Conservation (phyloP, 1,284 basidiomycete genomes). For the Pseudozyma flocculosa region DNA sequence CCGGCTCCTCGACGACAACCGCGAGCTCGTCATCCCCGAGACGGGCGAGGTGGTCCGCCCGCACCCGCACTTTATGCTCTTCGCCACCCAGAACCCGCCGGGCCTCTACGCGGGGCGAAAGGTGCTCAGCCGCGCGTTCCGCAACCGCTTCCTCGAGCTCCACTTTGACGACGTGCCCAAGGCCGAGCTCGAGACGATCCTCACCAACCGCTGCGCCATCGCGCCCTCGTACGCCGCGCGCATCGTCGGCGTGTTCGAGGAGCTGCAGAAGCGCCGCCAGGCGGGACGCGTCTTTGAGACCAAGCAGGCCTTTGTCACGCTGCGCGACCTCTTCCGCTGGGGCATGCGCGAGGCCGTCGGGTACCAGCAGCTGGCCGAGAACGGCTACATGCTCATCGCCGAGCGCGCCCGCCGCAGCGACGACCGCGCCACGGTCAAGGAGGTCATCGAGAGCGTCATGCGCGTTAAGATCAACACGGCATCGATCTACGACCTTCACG, state of each 20-base stretch:
- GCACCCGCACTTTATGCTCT: slow-evolving; percentile 95
- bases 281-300: slow-evolving; percentile 92
- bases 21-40: slow-evolving; percentile 92
- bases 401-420: slow-evolving; percentile 82
- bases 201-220: slow-evolving; percentile 52
- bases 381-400: slow-evolving; percentile 96
- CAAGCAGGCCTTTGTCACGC: slow-evolving; percentile 92
- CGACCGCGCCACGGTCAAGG: slow-evolving; percentile 85
- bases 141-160: slow-evolving; percentile 97
- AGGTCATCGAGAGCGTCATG: slow-evolving; percentile 87
- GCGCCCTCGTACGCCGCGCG: slow-evolving; percentile 71
- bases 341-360: slow-evolving; percentile 79
- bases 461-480: slow-evolving; percentile 74
- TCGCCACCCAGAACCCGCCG: slow-evolving; percentile 97
- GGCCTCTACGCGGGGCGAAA: slow-evolving; percentile 97
- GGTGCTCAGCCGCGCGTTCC: slow-evolving; percentile 89
- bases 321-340: slow-evolving; percentile 97
- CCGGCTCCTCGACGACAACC: slow-evolving; percentile 92
- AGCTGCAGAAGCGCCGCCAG: slow-evolving; percentile 89
- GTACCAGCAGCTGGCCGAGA: slow-evolving; percentile 89
- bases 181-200: slow-evolving; percentile 84
- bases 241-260: slow-evolving; percentile 89
- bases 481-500: slow-evolving; percentile 64
- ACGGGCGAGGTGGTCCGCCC: slow-evolving; percentile 92
- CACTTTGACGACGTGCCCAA: slow-evolving; percentile 98